These are phyloP conservation scores for Pythium aphanidermatum DNA, from an alignment of 352 stramenopile species.

Conservation along the genomic window DNA sequence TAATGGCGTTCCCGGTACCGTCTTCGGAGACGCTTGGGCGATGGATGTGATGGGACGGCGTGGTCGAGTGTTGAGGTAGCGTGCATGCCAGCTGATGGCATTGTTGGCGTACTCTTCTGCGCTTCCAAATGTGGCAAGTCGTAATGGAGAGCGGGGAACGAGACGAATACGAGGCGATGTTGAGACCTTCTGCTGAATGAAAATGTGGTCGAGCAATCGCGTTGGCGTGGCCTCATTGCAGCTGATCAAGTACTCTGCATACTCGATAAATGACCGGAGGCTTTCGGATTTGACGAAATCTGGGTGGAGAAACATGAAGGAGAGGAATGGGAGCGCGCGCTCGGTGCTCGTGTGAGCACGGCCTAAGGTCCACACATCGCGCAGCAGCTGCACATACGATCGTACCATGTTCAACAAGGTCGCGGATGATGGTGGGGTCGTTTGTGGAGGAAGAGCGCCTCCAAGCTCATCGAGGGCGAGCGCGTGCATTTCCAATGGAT, in stretches of 20 bases:
- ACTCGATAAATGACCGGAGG: slow-evolving; percentile 60
- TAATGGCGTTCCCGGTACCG: slow-evolving; percentile 23
- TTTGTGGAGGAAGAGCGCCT: background rate
- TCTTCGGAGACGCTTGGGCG: background rate
- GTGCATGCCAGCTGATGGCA: slow-evolving; percentile 11
- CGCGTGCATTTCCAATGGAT: too few species aligned
- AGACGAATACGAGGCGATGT: slow-evolving; percentile 13
- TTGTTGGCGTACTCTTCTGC: slow-evolving; percentile 9
- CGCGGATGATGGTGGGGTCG: background rate
- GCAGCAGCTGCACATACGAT: slow-evolving; percentile 8
- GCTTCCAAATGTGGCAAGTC: slow-evolving; percentile 2
- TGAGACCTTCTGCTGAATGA: slow-evolving; percentile 19
- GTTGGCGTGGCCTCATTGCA: slow-evolving; percentile 28
- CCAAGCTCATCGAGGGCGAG: too few species aligned
- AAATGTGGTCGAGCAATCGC: slow-evolving; percentile 51
- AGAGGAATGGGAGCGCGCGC: slow-evolving; percentile 9
- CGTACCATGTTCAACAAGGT: slow-evolving; percentile 5
- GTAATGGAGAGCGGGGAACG: slow-evolving; percentile 1
- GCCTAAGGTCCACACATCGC: slow-evolving; percentile 7
- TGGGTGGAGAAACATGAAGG: slow-evolving; percentile 27
- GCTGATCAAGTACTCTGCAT: slow-evolving; percentile 49
- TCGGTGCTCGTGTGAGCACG: slow-evolving; percentile 6
- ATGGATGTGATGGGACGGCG: too few species aligned
- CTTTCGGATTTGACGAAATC: slow-evolving; percentile 25
- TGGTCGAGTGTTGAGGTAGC: slow-evolving; percentile 7